phyloP scores from a whole-genome alignment of 495 filamentous ascomycete species.

The Hypoxylon perforatum region DNA sequence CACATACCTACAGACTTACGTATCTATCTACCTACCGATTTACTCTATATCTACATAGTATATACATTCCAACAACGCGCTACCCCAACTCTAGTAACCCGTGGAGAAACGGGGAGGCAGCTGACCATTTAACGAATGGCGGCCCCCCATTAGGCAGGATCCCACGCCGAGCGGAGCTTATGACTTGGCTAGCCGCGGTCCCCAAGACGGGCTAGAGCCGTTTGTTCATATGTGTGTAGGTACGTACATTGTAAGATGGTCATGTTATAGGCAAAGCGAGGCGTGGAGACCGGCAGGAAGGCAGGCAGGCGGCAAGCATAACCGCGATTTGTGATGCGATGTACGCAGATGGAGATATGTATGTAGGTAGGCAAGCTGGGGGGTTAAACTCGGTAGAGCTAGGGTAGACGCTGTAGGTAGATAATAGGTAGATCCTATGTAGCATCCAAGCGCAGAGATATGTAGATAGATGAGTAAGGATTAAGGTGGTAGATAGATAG shows the following conservation, averaged over 20 bases:
- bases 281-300: neutral
- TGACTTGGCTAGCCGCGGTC: constrained; percentile 21
- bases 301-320: neutral
- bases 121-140: constrained; percentile 28
- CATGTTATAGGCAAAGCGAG: neutral
- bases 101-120: constrained; percentile 23
- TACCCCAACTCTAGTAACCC: constrained; percentile 40
- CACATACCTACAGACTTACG: neutral
- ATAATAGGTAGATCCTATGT: neutral
- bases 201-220: neutral
- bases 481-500: constrained; percentile 16
- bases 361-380: constrained; percentile 26
- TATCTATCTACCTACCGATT: no score
- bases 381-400: neutral
- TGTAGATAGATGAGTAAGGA: neutral
- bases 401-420: no score
- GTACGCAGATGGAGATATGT: neutral
- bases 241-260: neutral
- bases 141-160: constrained; percentile 37
- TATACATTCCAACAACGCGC: constrained; percentile 7
- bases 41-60: constrained; percentile 4
- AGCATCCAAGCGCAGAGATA: no score
- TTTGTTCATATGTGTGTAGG: neutral
- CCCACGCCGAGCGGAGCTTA: constrained; percentile 29
- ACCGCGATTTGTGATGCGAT: neutral